phyloP scores from a whole-genome alignment of 164 flowering plant genomes.

The Annona squamosa region DNA sequence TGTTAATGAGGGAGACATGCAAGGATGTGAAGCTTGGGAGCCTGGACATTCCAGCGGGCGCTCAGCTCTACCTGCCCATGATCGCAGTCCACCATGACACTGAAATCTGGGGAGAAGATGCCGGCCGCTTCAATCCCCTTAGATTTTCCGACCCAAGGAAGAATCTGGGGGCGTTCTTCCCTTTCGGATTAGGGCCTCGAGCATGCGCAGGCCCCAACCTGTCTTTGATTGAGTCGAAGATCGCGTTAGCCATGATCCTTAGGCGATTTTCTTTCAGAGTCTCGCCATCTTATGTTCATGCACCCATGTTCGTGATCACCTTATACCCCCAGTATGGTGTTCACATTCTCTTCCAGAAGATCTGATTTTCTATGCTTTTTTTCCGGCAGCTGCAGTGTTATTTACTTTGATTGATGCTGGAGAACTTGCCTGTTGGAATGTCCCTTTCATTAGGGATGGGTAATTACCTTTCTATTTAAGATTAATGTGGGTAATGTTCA shows the following conservation, averaged over 20 bases:
- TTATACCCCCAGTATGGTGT: conserved; percentile 7
- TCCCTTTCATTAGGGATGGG: too few species aligned
- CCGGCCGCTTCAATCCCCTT: conserved; percentile 4
- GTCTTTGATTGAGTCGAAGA: conserved; percentile 1
- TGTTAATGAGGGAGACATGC: conserved; percentile 29
- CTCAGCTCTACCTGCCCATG: conserved; percentile 6
- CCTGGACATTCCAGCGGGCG: neutral
- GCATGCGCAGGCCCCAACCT: conserved; percentile 8
- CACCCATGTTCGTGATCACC: conserved; percentile 8
- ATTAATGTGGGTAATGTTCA: too few species aligned
- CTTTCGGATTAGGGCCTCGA: conserved; percentile 6
- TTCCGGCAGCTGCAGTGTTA: neutral
- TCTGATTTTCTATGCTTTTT: neutral
- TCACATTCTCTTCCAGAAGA: conserved; percentile 3
- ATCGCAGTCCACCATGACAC: conserved; percentile 9
- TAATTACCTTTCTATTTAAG: too few species aligned
- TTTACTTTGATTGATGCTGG: neutral
- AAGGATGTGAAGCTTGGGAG: conserved; percentile 11
- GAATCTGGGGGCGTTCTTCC: conserved; percentile 4
- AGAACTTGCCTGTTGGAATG: neutral
- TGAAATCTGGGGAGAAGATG: conserved; percentile 9
- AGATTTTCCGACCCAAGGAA: conserved; percentile 3
- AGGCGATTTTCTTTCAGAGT: neutral
- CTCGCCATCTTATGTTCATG: conserved; percentile 6
- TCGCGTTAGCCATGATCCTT: conserved; percentile 6